Evolutionary conservation across 148 eudicot genomes (phyloP), one percentile per base, ranked within the genome.

Genomic region (Euryodendron excelsum): DNA sequence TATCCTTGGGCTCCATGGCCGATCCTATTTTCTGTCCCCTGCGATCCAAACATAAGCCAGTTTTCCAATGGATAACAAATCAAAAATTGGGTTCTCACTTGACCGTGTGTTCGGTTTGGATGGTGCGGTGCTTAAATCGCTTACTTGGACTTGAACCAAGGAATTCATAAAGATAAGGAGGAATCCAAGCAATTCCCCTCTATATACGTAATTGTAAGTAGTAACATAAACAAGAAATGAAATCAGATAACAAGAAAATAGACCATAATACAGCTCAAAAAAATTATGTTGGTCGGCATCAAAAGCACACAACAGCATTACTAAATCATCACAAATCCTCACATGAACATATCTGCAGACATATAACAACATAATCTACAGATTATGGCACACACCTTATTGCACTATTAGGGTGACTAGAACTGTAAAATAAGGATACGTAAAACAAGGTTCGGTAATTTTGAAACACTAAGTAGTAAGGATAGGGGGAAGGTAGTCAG

Each of bases 401-500:
- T 41, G 45, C 45, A 41, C 45, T 0, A 39, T n/a, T n/a, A n/a
- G 28, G 72, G 21, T 27, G 13, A n/a, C 17, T 37, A 10, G 50
- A 37, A 12, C 52, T 5, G 15, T 68, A 41, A 69, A 23, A 44
- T 7, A 48, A 11, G 18, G 14, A 37, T 1, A 36, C 18, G 45
- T 5, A 34, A 58, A 15, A 10, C 9, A 17, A 41, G 13, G 3
- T 41, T 41, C 14, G 45, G 45, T 41, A 41, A 39, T 39, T 74
- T 59, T 31, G 6, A 68, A 21, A 74, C 47, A 39, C 85, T 82
- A 93, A 73, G 94, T 92, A 8, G 96, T 94, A 41, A 94, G 88
- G 80, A 91, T 94, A 21, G 97, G 94, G 13, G 94, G 98, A 73
- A 92, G 89, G 74, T 88, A 89, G 81, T 91, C 96, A 18, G 92